Percentiles rank a stretch among this genome's conserved stretches.
Evolutionary conservation across 78 protist species (phyloP).

Genomic region (Dictyostelium firmibasis): DNA sequence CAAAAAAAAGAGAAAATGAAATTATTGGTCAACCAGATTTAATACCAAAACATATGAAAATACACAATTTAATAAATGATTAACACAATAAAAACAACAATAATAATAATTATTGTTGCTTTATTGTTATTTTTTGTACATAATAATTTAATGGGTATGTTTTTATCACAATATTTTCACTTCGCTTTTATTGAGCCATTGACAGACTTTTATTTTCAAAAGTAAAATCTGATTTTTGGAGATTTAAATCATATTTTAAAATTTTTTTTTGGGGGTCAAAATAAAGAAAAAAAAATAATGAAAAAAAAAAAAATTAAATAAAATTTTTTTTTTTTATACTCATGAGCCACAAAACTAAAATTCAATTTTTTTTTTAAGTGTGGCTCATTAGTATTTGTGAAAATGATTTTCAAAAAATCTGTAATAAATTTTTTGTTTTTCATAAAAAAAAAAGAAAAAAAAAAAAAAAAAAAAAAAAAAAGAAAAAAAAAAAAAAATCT

Average conservation of each 20-base stretch:
- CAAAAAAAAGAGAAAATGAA: conserved; percentile 51
- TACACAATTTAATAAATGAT: conserved; percentile 14
- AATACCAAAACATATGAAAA: conserved; percentile 6
- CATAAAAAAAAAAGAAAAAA: too few species aligned
- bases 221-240: neutral
- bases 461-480: too few species aligned
- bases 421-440: too few species aligned
- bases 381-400: too few species aligned
- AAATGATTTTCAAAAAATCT: too few species aligned
- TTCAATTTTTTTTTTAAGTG: too few species aligned
- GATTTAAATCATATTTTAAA: too few species aligned
- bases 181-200: neutral
- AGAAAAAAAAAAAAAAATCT: too few species aligned
- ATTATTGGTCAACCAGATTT: neutral
- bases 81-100: neutral
- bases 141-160: neutral
- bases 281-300: neutral
- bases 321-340: too few species aligned
- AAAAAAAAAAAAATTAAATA: neutral
- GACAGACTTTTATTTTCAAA: neutral
- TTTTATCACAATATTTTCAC: neutral
- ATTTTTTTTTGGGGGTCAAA: neutral
- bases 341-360: too few species aligned
- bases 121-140: neutral
- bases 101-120: neutral